A percentile compares a stretch with the other conserved stretches of the same genome.
Evolutionary conservation across 805 yeast genomes (phyloP).

Genomic region (Ogataea philodendri): DNA sequence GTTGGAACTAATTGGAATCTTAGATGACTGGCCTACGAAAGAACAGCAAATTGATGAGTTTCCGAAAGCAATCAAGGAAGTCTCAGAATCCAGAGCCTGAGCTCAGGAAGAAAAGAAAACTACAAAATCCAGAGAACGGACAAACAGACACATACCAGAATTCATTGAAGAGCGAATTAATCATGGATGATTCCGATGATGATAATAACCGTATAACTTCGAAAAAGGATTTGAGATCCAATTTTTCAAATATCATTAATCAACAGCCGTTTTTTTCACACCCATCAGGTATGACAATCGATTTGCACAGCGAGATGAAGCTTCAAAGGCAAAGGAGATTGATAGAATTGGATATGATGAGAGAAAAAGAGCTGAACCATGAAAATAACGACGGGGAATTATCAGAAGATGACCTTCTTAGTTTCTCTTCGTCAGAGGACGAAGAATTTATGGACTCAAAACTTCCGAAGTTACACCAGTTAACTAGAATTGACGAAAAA

Average conservation of each 20-base stretch:
- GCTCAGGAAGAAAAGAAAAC: constrained; percentile 7
- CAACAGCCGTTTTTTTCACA: constrained; percentile 27
- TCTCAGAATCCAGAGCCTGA: neutral
- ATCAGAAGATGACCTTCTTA: constrained; percentile 21
- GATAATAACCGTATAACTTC: constrained; percentile 11
- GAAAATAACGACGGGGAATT: constrained; percentile 13
- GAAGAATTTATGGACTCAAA: constrained; percentile 21
- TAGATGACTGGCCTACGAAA: constrained; percentile 4
- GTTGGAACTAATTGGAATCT: too few relatives aligned
- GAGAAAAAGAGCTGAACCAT: constrained; percentile 19
- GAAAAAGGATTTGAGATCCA: constrained; percentile 24
- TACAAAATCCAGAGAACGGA: neutral
- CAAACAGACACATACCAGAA: too few relatives aligned
- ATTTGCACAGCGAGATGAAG: constrained; percentile 30
- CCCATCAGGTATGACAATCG: constrained; percentile 26
- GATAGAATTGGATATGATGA: constrained; percentile 27
- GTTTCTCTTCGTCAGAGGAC: constrained; percentile 28
- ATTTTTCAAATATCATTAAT: constrained; percentile 27
- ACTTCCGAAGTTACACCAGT: constrained; percentile 13
- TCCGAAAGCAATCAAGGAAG: constrained; percentile 5
- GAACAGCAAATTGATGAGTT: too few relatives aligned
- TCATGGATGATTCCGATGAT: constrained; percentile 6
- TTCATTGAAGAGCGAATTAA: too few relatives aligned
- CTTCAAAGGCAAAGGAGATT: constrained; percentile 32
- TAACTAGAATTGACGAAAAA: constrained; percentile 13